Percentiles rank a stretch among this genome's conserved stretches.
These are phyloP conservation scores for Zalerion maritima DNA, from an alignment of 495 filamentous ascomycete species.

Conservation along the genomic window DNA sequence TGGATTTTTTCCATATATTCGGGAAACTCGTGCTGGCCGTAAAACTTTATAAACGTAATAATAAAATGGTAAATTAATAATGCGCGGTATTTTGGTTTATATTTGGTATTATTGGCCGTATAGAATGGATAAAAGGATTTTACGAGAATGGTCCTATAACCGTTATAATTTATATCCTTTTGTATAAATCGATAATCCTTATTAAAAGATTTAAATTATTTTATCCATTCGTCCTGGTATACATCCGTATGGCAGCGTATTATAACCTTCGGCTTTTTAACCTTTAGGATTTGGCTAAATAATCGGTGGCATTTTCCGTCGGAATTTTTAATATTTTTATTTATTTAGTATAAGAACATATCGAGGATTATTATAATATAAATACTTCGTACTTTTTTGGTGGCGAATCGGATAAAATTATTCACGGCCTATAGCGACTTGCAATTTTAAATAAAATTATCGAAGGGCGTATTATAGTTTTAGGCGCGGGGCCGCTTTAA, in stretches of 20 bases:
- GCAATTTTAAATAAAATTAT: slow-evolving; percentile 1
- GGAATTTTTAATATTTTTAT: background rate
- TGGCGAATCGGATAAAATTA: slow-evolving; percentile 2
- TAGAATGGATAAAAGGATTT: slow-evolving; percentile 4
- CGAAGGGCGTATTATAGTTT: background rate
- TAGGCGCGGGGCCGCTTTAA: too few relatives aligned
- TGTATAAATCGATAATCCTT: slow-evolving; percentile 2
- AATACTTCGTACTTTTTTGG: slow-evolving; percentile 1
- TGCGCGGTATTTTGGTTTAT: slow-evolving; percentile 1
- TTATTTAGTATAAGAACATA: background rate
- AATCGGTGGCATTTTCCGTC: slow-evolving; percentile 1
- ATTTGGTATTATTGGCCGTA: background rate
- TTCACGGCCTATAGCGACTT: slow-evolving; percentile 1
- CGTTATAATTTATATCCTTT: background rate
- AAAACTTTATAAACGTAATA: slow-evolving; percentile 1
- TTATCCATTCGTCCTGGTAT: slow-evolving; percentile 1
- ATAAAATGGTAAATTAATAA: slow-evolving; percentile 4
- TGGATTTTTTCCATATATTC: slow-evolving; percentile 2
- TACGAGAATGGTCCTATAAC: slow-evolving; percentile 1
- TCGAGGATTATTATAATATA: slow-evolving; percentile 1
- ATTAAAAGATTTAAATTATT: slow-evolving; percentile 2
- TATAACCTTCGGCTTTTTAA: slow-evolving; percentile 2
- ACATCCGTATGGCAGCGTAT: slow-evolving; percentile 1
- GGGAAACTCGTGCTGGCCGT: slow-evolving; percentile 1
- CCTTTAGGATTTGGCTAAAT: background rate